A percentile compares a stretch with the other conserved stretches of the same genome.
Evolutionary conservation across 257 asterid genomes (phyloP).

Genomic region (Nicotiana tomentosiformis): DNA sequence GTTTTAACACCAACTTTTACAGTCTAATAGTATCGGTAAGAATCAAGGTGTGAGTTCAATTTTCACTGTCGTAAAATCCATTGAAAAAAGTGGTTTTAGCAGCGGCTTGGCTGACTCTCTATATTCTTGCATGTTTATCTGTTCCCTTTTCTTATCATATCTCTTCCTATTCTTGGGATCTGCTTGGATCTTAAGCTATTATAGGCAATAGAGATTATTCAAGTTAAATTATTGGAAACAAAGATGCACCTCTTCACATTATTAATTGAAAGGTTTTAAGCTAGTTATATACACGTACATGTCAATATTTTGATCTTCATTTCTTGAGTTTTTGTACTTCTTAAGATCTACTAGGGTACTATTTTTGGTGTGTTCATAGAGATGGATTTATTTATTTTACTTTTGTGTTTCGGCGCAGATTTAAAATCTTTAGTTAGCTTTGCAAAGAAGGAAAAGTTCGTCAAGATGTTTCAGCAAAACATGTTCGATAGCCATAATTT

Average conservation of each 20-base stretch:
- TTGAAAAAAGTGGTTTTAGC: too few species aligned
- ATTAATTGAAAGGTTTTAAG: background rate
- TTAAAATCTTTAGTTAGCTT: background rate
- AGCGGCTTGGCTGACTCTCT: too few species aligned
- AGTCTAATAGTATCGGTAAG: too few species aligned
- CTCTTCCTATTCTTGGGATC: background rate
- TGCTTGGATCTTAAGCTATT: background rate
- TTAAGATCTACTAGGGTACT: background rate
- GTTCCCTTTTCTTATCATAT: background rate
- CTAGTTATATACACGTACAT: background rate
- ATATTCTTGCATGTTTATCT: background rate
- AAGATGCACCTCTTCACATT: background rate
- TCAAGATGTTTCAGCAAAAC: constrained; percentile 61
- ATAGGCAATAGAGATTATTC: background rate
- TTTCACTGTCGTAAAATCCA: background rate
- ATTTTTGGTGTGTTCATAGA: background rate
- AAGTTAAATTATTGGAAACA: background rate
- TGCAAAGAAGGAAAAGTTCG: background rate
- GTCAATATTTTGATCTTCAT: background rate
- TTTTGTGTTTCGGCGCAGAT: background rate
- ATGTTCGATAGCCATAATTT: constrained; percentile 59
- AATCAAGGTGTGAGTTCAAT: too few species aligned
- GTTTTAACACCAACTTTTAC: too few species aligned
- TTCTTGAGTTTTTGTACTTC: background rate
- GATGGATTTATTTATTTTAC: background rate